Percentiles rank a stretch among this genome's conserved stretches.
phyloP scores from a whole-genome alignment of 2,329 filamentous ascomycete species.

The Cladosporium sp. region DNA sequence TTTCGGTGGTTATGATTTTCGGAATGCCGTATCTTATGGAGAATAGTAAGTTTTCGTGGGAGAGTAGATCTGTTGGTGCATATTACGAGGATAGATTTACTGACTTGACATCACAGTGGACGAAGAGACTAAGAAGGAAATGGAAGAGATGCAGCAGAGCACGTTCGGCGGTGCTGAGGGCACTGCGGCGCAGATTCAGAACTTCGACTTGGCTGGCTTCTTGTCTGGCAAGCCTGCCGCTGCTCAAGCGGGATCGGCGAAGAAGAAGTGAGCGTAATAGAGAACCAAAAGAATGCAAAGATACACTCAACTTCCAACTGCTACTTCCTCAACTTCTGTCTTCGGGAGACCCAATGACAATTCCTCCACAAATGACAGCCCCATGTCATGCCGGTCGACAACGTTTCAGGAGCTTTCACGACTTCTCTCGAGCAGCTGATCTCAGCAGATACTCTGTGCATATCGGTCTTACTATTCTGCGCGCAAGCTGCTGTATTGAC shows the following conservation, averaged over 20 bases:
- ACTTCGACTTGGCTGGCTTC: constrained; percentile 66
- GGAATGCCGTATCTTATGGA: constrained; percentile 95
- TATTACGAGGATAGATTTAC: not conserved
- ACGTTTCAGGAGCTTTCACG: not conserved
- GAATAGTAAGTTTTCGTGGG: constrained; percentile 65
- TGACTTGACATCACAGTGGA: constrained; percentile 65
- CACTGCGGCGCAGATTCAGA: constrained; percentile 54
- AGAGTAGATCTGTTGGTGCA: not conserved
- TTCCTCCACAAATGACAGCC: too few species aligned
- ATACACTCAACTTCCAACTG: not conserved
- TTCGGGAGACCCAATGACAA: too few species aligned
- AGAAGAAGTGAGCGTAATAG: constrained; percentile 5
- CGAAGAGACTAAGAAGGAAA: constrained; percentile 89
- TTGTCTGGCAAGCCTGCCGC: constrained; percentile 52
- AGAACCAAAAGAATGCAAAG: not conserved
- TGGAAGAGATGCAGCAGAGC: constrained; percentile 81
- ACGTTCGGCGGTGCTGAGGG: constrained; percentile 43
- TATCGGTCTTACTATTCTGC: not conserved
- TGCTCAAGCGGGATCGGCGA: not conserved
- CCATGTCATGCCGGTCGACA: not conserved
- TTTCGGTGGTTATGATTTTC: constrained; percentile 77
- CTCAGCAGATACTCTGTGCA: not conserved
- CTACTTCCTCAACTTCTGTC: too few species aligned
- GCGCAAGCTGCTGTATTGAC: not conserved
- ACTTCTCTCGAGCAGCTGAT: not conserved